Evolutionary conservation across 2,329 filamentous ascomycete species (phyloP), one percentile per base, ranked within the genome.

Genomic region (Cercospora sp.): DNA sequence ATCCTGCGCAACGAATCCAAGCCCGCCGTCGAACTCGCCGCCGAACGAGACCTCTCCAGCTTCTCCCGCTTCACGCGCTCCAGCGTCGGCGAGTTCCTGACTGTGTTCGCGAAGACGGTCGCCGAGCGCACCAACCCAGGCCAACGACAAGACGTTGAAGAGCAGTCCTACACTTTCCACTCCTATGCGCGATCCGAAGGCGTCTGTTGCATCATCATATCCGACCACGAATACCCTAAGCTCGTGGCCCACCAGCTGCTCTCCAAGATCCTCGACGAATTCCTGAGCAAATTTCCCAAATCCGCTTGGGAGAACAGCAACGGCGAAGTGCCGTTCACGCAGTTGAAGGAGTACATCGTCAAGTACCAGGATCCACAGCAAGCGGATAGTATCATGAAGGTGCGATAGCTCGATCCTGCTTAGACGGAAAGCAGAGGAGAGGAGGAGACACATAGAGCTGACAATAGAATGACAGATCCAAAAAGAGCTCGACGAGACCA

Each of bases 401-500:
- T 77, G 67, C 32, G 69, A 34, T 26, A 18, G 24, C 3, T 16
- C 24, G 5, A 53, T 24, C 2, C 7, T 53, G 24, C 30, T 60
- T 24, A 18, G 32, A 13, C 34, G 16, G 9, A 55, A 43, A n/a
- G 8, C n/a, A 10, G 21, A n/a, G 26, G 30, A 18, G 26, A 30
- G 28, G n/a, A 13, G n/a, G 24, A 30, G 45, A 57, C 16, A 63
- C 18, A 18, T n/a, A 51, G 88, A n/a, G 32, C 94, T 93, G 58
- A 73, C 66, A 60, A 16, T 3, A 10, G n/a, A 7, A 28, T 9
- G n/a, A 45, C 66, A 77, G 86, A 97, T 99, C 76, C 94, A 98
- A 81, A 91, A 93, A 82, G 93, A 99, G 83, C 86, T 99, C 70
- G 94, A 98, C 78, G 94, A 97, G 85, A 98, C 94, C 69, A 98